Base-by-base conservation (phyloP, 2,329 filamentous ascomycete genomes). In the Exophiala xenobiotica region DNA sequence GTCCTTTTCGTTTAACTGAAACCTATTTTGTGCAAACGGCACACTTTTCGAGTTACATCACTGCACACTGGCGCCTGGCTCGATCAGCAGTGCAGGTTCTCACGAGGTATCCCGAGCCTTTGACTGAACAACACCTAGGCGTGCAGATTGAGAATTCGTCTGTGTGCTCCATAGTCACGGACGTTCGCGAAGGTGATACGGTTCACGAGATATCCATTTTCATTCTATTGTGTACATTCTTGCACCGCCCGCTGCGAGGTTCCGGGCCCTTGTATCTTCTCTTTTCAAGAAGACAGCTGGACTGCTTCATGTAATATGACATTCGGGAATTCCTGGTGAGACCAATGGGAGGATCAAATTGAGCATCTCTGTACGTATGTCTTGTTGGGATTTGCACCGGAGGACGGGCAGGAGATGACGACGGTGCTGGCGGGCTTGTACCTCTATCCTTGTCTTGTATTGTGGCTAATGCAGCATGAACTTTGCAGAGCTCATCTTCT, bases 241-340 rank as follows among this genome's bases (percentile, higher is more conserved):
- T 22, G 12, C 22, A n/a, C 38, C 14, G 18, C 38, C 4, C n/a
- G 12, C 7, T 23, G 19, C 14, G 31, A 31, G 42, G 16, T 33
- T 26, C 35, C 19, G 29, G 46, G 51, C 35, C 27, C 33, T 39
- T 57, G 54, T 57, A 57, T 40, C 52, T 46, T 39, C 43, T 43
- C 14, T 44, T 33, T 47, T 33, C 47, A n/a, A 19, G 48, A 46
- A 54, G 51, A 43, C 55, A 58, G 55, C 55, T 55, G 55, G 55
- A 38, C 55, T 58, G 55, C 52, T 58, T 54, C 54, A 42, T 54
- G 51, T 53, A 51, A 46, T 54, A 51, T 51, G 43, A 46, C 40
- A 24, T 14, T 37, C 16, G 37, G n/a, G 37, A 46, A 26, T 35
- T 18, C 22, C 23, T 46, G 42, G 22, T 39, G 40, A 23, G 44